Percentiles rank a stretch among this genome's conserved stretches.
phyloP scores from a whole-genome alignment of 2,329 filamentous ascomycete genomes.

The Colletotrichum shisoi region DNA sequence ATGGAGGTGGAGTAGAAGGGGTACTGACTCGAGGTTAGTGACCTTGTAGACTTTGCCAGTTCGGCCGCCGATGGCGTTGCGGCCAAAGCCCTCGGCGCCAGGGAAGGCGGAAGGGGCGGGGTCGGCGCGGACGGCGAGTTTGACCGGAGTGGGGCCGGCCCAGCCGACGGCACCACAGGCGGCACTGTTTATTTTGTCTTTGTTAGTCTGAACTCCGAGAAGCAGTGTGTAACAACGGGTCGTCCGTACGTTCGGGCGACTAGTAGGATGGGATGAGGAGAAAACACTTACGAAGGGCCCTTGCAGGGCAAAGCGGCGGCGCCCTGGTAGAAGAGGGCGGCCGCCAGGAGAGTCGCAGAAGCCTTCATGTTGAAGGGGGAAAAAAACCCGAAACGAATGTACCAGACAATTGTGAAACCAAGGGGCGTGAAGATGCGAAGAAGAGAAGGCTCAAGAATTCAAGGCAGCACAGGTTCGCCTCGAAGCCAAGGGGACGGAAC shows the following conservation, averaged over 20 bases:
- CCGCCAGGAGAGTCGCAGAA: conserved; percentile 21
- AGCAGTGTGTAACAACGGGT: background rate
- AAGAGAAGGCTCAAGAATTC: conserved; percentile 1
- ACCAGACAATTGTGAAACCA: conserved; percentile 25
- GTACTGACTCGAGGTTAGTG: conserved; percentile 53
- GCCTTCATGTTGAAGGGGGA: conserved; percentile 33
- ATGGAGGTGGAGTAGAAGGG: background rate
- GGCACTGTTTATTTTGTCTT: conserved; percentile 6
- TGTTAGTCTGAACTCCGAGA: background rate
- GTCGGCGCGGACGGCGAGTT: conserved; percentile 26
- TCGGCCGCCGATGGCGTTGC: conserved; percentile 56
- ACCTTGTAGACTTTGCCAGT: conserved; percentile 58
- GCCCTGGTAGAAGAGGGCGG: conserved; percentile 21
- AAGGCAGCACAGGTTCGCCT: background rate
- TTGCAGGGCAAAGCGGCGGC: conserved; percentile 25
- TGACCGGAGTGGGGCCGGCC: conserved; percentile 16
- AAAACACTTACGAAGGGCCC: conserved; percentile 23
- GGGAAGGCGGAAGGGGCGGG: conserved; percentile 53
- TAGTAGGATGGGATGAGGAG: background rate
- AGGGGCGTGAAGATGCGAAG: background rate
- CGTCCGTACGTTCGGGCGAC: background rate
- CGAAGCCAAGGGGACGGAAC: conserved; percentile 4
- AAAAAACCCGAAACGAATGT: conserved; percentile 29
- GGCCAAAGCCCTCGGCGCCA: conserved; percentile 60
- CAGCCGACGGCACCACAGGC: conserved; percentile 15